These are phyloP conservation scores for Stagonosporopsis rhizophila DNA, from an alignment of 2,329 filamentous ascomycete species.

Conservation along the genomic window DNA sequence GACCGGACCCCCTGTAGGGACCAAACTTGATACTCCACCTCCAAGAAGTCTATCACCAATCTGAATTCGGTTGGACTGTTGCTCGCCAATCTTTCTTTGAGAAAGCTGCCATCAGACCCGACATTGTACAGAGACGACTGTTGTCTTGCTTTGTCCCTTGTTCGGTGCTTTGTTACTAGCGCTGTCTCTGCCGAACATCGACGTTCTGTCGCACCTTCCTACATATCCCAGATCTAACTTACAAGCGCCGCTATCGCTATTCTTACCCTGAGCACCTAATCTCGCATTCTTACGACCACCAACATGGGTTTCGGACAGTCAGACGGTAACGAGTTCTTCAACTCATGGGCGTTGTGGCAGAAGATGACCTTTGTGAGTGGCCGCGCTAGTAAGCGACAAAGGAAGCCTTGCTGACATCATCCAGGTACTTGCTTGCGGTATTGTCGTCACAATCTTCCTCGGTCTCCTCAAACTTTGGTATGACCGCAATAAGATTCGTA, in stretches of 20 bases:
- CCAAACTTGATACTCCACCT: neutral
- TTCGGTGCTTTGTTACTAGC: slow-evolving; percentile 21
- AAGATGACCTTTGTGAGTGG: slow-evolving; percentile 84
- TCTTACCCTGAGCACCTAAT: slow-evolving; percentile 27
- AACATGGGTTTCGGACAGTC: slow-evolving; percentile 33
- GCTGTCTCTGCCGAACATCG: slow-evolving; percentile 23
- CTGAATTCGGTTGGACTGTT: slow-evolving; percentile 5
- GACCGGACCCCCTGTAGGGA: slow-evolving; percentile 18
- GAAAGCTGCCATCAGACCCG: neutral
- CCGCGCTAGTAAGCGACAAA: neutral
- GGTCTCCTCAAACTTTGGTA: slow-evolving; percentile 70
- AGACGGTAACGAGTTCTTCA: slow-evolving; percentile 53
- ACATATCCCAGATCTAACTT: slow-evolving; percentile 16
- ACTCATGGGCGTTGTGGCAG: slow-evolving; percentile 79
- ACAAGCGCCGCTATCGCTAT: slow-evolving; percentile 24
- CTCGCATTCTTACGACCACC: slow-evolving; percentile 20
- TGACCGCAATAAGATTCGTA: slow-evolving; percentile 52
- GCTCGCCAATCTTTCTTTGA: slow-evolving; percentile 4
- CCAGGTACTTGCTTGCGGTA: slow-evolving; percentile 75
- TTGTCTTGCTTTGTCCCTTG: slow-evolving; percentile 23
- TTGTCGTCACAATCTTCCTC: slow-evolving; percentile 72
- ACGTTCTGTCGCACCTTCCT: slow-evolving; percentile 25
- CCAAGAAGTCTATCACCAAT: neutral
- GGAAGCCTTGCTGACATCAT: slow-evolving; percentile 31
- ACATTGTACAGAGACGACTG: neutral